Conservation (phyloP, 2,329 filamentous ascomycete species). For the Hypoxylon sp. region DNA sequence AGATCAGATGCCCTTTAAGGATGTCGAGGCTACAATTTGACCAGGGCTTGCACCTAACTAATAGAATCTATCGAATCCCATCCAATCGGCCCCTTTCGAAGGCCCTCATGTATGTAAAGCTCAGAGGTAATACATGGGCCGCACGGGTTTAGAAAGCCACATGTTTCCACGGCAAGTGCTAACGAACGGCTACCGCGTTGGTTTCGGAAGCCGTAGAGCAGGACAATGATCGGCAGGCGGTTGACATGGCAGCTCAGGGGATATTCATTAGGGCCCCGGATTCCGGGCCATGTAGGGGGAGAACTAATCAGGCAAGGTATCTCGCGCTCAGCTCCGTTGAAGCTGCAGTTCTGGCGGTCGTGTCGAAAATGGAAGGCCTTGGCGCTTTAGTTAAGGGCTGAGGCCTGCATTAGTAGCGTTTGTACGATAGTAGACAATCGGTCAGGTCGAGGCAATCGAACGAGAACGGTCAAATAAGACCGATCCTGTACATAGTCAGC, state of each 20-base stretch:
- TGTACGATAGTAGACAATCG: slow-evolving; percentile 27
- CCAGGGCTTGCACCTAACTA: slow-evolving; percentile 16
- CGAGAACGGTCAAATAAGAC: not conserved
- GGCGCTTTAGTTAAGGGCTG: slow-evolving; percentile 29
- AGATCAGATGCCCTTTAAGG: slow-evolving; percentile 41
- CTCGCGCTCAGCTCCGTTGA: slow-evolving; percentile 20
- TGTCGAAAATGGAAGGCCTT: slow-evolving; percentile 24
- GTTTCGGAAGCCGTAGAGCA: not conserved
- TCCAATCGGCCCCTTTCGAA: slow-evolving; percentile 27
- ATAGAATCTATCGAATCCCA: slow-evolving; percentile 20
- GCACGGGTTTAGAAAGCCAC: not conserved
- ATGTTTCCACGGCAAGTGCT: not conserved
- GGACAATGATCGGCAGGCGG: slow-evolving; percentile 2
- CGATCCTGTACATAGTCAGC: slow-evolving; percentile 18
- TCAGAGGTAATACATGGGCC: not conserved
- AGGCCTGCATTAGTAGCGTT: slow-evolving; percentile 24
- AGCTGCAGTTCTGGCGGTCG: slow-evolving; percentile 14
- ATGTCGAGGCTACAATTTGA: slow-evolving; percentile 29
- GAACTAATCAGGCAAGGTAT: slow-evolving; percentile 16
- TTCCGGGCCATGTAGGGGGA: slow-evolving; percentile 28
- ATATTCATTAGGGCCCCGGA: slow-evolving; percentile 21
- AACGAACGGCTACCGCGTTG: not conserved
- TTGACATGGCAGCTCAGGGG: slow-evolving; percentile 8
- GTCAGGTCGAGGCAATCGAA: slow-evolving; percentile 13
- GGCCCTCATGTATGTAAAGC: slow-evolving; percentile 1